Base-by-base conservation (phyloP, 768 basidiomycete genomes). In the Clitopilus passeckerianus region DNA sequence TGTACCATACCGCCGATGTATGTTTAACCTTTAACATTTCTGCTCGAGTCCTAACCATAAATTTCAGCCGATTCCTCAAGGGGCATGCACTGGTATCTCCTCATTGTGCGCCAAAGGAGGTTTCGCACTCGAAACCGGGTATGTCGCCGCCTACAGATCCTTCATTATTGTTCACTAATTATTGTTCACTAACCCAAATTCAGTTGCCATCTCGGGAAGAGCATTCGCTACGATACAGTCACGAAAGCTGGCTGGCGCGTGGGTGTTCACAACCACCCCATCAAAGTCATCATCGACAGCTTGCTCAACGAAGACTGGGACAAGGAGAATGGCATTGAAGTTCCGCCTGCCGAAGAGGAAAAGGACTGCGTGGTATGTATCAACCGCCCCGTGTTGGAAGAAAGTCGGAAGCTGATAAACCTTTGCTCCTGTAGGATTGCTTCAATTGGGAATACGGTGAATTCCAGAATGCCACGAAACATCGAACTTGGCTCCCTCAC, bases 1-100 rank as follows among this genome's bases (percentile, higher is more conserved):
- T 98, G 7, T 96, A 91, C 67, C 90, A 98, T 68, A 98, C 90
- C 0, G 95, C 89, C 20, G 96, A 98, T 57, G 80, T 81, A 62
- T 58, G 79, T 70, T 9, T 59, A 18, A 15, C 33, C 18, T 50
- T 57, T 23, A 6, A 15, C 54, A 9, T 44, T 18, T 6, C 27
- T 4, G 20, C 30, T 9, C 50, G 15, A 8, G 46, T 20, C 44
- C 15, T 61, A 18, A 34, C 60, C 50, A 60, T 56, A 15, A 37
- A n/a, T 27, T 27, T 61, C 44, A 81, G 77, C 95, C 95, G 0
- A 91, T 98, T 34, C 84, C 95, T 2, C 90, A 91, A 84, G 91
- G 91, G 1, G 80, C 80, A 0, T 95, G 93, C 67, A 94, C 77
- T 12, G 93, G 93, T 12, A 77, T 90, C 0, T 76, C 77, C 5